phyloP scores from a whole-genome alignment of 2,329 filamentous ascomycete species.

The Sporothrix dimorphospora region DNA sequence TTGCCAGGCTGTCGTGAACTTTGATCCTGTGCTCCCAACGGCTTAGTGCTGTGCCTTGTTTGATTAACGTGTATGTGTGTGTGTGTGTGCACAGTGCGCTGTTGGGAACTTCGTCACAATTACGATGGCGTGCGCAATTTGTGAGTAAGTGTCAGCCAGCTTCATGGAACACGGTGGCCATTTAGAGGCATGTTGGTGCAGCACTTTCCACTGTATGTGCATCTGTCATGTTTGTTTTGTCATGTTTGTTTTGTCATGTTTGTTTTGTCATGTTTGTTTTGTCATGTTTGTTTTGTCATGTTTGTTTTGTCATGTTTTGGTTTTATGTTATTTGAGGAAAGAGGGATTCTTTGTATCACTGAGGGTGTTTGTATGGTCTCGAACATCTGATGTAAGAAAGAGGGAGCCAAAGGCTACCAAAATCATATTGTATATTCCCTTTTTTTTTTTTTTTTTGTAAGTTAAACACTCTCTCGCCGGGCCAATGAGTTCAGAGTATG shows the following conservation, averaged over 20 bases:
- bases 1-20: not conserved
- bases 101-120: no score
- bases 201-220: no score
- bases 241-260: not conserved
- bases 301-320: not conserved
- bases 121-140: no score
- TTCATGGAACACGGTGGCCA: no score
- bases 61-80: not conserved
- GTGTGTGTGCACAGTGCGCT: no score
- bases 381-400: not conserved
- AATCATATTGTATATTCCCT: not conserved
- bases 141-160: no score
- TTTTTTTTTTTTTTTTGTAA: no score
- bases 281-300: not conserved
- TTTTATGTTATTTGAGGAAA: not conserved
- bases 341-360: not conserved
- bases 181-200: no score
- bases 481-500: no score
- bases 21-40: not conserved
- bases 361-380: not conserved
- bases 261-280: not conserved
- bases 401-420: not conserved
- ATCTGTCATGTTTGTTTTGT: no score
- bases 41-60: not conserved
- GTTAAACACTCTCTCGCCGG: not conserved